Conservation (phyloP, 2,329 filamentous ascomycete genomes). For the Cladosporium velox region DNA sequence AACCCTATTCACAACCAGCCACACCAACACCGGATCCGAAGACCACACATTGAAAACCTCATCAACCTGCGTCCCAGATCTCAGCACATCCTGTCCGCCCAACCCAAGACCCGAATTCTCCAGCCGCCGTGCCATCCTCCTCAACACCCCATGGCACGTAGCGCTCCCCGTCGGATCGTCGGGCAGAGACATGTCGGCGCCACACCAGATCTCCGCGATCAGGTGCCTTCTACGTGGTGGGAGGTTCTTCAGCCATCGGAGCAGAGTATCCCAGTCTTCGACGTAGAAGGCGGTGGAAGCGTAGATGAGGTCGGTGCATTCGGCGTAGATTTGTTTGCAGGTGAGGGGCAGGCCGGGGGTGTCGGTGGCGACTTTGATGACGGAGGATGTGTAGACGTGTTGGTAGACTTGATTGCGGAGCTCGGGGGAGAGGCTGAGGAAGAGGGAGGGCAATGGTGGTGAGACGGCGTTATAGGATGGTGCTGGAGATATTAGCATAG, state of each 20-base stretch:
- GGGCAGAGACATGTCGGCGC: neutral
- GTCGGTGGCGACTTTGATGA: neutral
- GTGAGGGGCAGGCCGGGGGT: neutral
- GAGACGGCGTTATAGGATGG: neutral
- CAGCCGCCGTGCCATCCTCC: neutral
- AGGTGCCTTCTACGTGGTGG: neutral
- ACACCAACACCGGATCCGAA: neutral
- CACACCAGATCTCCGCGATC: neutral
- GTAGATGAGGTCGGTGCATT: neutral
- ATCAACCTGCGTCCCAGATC: neutral
- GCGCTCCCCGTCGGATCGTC: neutral
- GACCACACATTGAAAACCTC: neutral
- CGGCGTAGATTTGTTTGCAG: conserved; percentile 5
- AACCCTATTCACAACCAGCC: neutral
- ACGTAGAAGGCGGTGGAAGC: neutral
- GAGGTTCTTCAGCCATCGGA: neutral
- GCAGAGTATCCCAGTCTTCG: neutral
- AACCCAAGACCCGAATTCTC: neutral
- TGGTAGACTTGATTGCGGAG: neutral
- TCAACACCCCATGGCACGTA: neutral
- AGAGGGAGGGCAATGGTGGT: neutral
- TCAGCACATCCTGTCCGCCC: neutral
- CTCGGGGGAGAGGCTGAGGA: neutral
- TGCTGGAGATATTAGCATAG: neutral
- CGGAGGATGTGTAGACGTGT: neutral